A percentile compares a stretch with the other conserved stretches of the same genome.
phyloP scores from a whole-genome alignment of 805 yeast genomes.

The Pichia pseudocactophila region DNA sequence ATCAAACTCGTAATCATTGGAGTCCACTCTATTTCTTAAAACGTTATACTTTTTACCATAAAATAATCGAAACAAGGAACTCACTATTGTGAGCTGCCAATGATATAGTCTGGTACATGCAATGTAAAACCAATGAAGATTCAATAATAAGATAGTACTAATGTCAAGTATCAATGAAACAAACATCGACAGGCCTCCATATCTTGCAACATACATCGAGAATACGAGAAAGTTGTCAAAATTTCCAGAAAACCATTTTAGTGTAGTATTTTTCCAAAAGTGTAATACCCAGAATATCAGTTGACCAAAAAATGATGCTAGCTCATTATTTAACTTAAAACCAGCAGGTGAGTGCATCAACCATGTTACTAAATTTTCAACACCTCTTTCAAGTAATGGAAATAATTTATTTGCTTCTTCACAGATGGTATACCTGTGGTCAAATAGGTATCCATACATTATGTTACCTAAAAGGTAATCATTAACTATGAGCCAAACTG shows the following conservation, averaged over 20 bases:
- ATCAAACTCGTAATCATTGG: constrained; percentile 75
- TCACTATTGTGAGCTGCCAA: constrained; percentile 60
- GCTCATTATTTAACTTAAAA: constrained; percentile 77
- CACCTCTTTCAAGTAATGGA: constrained; percentile 26
- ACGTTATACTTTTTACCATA: constrained; percentile 84
- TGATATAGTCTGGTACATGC: constrained; percentile 72
- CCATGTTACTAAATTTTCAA: constrained; percentile 48
- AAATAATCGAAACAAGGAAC: constrained; percentile 73
- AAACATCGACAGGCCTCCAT: constrained; percentile 59
- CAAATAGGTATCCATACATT: constrained; percentile 37
- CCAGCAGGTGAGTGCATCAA: constrained; percentile 90
- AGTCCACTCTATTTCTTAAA: constrained; percentile 77
- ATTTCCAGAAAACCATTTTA: constrained; percentile 11
- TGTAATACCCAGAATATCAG: constrained; percentile 77
- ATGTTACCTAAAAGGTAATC: constrained; percentile 71
- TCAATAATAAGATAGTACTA: constrained; percentile 54
- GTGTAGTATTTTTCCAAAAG: constrained; percentile 40
- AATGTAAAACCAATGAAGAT: constrained; percentile 66
- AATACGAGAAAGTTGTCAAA: constrained; percentile 12
- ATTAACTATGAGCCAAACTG: constrained; percentile 78
- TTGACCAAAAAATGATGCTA: constrained; percentile 80
- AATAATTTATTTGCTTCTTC: constrained; percentile 14
- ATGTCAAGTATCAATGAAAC: constrained; percentile 61
- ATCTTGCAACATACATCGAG: constrained; percentile 14
- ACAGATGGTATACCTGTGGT: constrained; percentile 14